These are phyloP conservation scores for Abortiporus biennis DNA, from an alignment of 1,284 basidiomycete species.

Conservation along the genomic window DNA sequence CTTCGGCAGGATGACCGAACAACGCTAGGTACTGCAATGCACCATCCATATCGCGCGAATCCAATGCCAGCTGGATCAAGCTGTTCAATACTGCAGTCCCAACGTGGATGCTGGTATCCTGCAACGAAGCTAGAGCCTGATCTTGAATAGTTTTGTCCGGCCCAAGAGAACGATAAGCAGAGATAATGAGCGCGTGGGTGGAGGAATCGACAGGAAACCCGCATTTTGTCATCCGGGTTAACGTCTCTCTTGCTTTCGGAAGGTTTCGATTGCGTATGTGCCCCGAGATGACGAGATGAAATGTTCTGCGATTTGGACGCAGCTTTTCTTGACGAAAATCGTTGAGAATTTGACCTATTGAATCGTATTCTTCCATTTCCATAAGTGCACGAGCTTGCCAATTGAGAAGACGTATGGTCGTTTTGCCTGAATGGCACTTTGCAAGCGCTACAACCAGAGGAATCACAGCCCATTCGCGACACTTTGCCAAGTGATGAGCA, in stretches of 20 bases:
- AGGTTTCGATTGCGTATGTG: constrained; percentile 66
- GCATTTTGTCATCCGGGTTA: constrained; percentile 49
- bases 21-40: constrained; percentile 41
- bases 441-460: constrained; percentile 40
- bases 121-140: constrained; percentile 43
- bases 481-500: constrained; percentile 38
- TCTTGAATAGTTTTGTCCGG: constrained; percentile 46
- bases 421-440: constrained; percentile 37
- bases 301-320: constrained; percentile 52
- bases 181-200: constrained; percentile 55
- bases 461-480: constrained; percentile 44
- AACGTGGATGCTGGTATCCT: constrained; percentile 28
- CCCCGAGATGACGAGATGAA: constrained; percentile 57
- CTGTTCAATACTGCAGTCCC: constrained; percentile 55
- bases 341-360: constrained; percentile 37
- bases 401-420: constrained; percentile 54
- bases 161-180: constrained; percentile 55
- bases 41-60: constrained; percentile 43
- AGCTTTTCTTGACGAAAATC: constrained; percentile 43
- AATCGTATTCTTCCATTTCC: constrained; percentile 42
- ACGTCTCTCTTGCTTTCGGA: constrained; percentile 39
- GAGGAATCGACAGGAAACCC: constrained; percentile 47
- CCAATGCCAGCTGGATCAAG: constrained; percentile 53
- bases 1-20: constrained; percentile 32
- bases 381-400: constrained; percentile 58